Percentiles rank a stretch among this genome's conserved stretches.
Evolutionary conservation across 495 filamentous ascomycete genomes (phyloP).

Genomic region (Durotheca rogersii): DNA sequence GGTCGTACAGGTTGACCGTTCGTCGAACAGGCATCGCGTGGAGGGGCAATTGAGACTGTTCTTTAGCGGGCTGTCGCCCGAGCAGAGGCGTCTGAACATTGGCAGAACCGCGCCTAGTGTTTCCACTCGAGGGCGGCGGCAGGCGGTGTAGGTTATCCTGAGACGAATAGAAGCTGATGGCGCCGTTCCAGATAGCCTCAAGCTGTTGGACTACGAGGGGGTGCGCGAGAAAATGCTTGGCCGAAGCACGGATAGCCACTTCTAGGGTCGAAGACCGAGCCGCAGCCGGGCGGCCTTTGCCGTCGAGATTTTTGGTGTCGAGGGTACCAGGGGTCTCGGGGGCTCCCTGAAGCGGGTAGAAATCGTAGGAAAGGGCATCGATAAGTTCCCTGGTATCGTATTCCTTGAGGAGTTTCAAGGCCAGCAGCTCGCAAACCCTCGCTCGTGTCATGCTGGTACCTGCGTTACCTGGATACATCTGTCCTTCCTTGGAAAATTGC

Average conservation of each 20-base stretch:
- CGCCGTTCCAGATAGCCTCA: slow-evolving; percentile 93
- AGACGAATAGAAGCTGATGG: slow-evolving; percentile 84
- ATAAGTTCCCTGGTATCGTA: slow-evolving; percentile 84
- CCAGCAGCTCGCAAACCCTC: slow-evolving; percentile 86
- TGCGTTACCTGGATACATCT: slow-evolving; percentile 75
- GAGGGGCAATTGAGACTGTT: slow-evolving; percentile 34
- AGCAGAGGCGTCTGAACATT: slow-evolving; percentile 46
- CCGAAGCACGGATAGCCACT: slow-evolving; percentile 83
- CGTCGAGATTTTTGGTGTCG: slow-evolving; percentile 27
- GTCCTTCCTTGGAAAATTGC: slow-evolving; percentile 86
- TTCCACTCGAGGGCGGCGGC: slow-evolving; percentile 12
- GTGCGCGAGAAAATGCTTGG: slow-evolving; percentile 87
- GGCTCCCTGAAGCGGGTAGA: slow-evolving; percentile 81
- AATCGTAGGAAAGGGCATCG: slow-evolving; percentile 91
- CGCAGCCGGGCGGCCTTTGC: slow-evolving; percentile 47
- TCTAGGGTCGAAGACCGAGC: slow-evolving; percentile 85
- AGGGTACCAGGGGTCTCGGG: slow-evolving; percentile 51
- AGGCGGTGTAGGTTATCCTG: slow-evolving; percentile 77
- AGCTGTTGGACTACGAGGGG: slow-evolving; percentile 88
- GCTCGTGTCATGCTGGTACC: slow-evolving; percentile 80
- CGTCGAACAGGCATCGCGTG: slow-evolving; percentile 55
- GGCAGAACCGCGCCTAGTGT: slow-evolving; percentile 20
- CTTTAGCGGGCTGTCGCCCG: slow-evolving; percentile 42
- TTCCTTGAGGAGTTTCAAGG: slow-evolving; percentile 85
- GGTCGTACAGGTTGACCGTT: slow-evolving; percentile 85